Evolutionary conservation across 208 protist species (phyloP).

Genomic region (Trypanosoma boissoni): DNA sequence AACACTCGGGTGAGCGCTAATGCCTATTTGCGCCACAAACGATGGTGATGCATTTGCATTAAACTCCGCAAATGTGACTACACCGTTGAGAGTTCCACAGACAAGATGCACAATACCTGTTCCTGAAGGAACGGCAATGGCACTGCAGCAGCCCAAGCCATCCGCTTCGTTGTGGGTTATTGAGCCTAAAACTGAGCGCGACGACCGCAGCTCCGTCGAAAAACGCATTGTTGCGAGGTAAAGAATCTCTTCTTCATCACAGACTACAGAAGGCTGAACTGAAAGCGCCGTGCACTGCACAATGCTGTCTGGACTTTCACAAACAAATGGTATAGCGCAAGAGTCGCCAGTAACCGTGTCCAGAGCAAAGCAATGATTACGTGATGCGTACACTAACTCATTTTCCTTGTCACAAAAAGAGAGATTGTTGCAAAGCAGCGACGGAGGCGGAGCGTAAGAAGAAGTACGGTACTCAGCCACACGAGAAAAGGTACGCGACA

Average conservation of each 20-base stretch:
- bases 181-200: neutral
- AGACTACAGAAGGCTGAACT: neutral
- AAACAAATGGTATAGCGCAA: conserved; percentile 9
- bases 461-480: neutral
- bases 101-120: conserved; percentile 12
- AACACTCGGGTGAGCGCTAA: conserved; percentile 35
- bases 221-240: conserved; percentile 14
- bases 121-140: neutral
- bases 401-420: conserved; percentile 21
- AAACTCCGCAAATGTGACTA: conserved; percentile 23
- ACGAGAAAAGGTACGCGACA: conserved; percentile 11
- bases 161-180: conserved; percentile 15
- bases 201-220: conserved; percentile 19
- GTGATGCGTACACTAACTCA: conserved; percentile 29
- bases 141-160: conserved; percentile 20
- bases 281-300: conserved; percentile 15
- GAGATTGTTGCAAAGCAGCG: conserved; percentile 53
- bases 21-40: conserved; percentile 7
- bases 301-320: conserved; percentile 10
- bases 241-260: neutral
- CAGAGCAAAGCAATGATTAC: conserved; percentile 15
- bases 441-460: conserved; percentile 12
- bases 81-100: conserved; percentile 26
- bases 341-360: neutral
- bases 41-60: neutral